phyloP scores from a whole-genome alignment of 306 rosid species.

The Rosa lucieae region DNA sequence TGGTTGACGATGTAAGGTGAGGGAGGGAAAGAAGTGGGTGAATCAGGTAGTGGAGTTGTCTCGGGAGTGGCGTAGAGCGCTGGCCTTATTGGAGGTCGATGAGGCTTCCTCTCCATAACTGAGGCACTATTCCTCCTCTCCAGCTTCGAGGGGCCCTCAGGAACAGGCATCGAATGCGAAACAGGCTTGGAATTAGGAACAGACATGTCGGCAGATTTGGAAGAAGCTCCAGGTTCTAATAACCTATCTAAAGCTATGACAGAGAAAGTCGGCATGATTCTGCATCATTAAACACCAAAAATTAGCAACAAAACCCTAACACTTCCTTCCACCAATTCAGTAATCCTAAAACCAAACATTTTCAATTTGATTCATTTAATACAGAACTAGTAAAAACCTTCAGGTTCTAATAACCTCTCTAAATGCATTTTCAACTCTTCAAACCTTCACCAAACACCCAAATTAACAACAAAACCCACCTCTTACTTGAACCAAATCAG shows the following conservation, averaged over 20 bases:
- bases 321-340: background rate
- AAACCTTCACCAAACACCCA: background rate
- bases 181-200: constrained; percentile 49
- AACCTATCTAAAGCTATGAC: constrained; percentile 85
- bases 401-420: background rate
- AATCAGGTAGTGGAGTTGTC: constrained; percentile 78
- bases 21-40: constrained; percentile 82
- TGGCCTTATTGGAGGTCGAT: constrained; percentile 71
- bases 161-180: constrained; percentile 36
- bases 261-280: constrained; percentile 81
- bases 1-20: constrained; percentile 92
- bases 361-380: background rate
- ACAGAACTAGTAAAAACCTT: background rate
- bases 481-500: background rate
- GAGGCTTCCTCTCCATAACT: constrained; percentile 38
- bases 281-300: constrained; percentile 35
- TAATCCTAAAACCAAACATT: background rate
- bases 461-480: background rate
- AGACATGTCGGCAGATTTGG: constrained; percentile 64
- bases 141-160: constrained; percentile 37
- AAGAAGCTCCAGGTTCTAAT: constrained; percentile 73
- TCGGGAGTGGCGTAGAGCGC: constrained; percentile 88
- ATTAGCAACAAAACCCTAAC: constrained; percentile 1
- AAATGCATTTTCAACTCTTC: background rate
- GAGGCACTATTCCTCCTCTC: constrained; percentile 57